Percentiles rank a stretch among this genome's conserved stretches.
phyloP scores from a whole-genome alignment of 2,329 filamentous ascomycete species.

The Ilyonectria robusta region DNA sequence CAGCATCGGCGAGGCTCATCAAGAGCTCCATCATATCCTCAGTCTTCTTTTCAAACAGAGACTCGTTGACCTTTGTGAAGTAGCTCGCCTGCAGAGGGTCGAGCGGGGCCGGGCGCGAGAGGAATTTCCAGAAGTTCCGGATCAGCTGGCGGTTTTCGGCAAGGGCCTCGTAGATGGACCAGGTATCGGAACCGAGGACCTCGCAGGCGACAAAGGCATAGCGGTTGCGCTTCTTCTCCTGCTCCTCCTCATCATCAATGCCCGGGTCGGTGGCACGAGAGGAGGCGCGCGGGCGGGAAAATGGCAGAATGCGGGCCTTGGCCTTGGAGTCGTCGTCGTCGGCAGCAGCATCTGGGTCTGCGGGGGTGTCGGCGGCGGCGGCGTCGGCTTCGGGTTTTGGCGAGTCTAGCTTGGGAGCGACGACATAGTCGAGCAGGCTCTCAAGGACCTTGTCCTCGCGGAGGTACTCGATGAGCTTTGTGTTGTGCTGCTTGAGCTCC shows the following conservation, averaged over 20 bases:
- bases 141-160: constrained; percentile 87
- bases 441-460: constrained; percentile 89
- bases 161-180: constrained; percentile 94
- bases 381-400: constrained; percentile 58
- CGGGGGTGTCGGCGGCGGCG: constrained; percentile 63
- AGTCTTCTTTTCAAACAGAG: constrained; percentile 97
- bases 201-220: constrained; percentile 96
- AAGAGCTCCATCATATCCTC: constrained; percentile 96
- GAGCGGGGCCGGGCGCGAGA: constrained; percentile 86
- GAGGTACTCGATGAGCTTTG: constrained; percentile 96
- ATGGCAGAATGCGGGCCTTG: constrained; percentile 60
- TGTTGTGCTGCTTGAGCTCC: constrained; percentile 98
- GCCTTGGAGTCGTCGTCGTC: constrained; percentile 67
- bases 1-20: constrained; percentile 84
- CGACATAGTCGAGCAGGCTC: constrained; percentile 90
- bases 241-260: constrained; percentile 76
- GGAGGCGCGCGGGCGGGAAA: constrained; percentile 67
- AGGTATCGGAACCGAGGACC: constrained; percentile 94
- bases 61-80: constrained; percentile 98
- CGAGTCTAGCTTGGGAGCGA: constrained; percentile 78
- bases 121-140: constrained; percentile 90
- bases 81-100: constrained; percentile 96
- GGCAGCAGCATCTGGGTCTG: constrained; percentile 59
- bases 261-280: constrained; percentile 64
- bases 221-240: constrained; percentile 91